These are phyloP conservation scores for Populus nigra DNA, from an alignment of 345 rosid genomes.

Conservation along the genomic window DNA sequence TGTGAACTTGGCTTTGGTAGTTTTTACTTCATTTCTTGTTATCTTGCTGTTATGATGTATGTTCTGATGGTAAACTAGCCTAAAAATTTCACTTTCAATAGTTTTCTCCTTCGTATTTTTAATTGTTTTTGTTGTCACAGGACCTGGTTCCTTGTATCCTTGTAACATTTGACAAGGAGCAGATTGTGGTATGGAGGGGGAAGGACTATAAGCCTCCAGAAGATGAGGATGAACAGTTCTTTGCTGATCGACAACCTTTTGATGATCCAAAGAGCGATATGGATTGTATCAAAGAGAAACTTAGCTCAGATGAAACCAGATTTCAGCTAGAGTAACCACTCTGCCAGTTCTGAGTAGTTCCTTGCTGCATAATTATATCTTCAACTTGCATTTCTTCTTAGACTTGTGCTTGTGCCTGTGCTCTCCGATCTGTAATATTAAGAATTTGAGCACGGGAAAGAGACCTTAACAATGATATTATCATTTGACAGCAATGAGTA, in stretches of 20 bases:
- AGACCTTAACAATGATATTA: no score
- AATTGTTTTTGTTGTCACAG: slow-evolving; percentile 30
- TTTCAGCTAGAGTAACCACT: slow-evolving; percentile 3
- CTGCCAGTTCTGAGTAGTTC: slow-evolving; percentile 10
- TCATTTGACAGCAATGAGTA: background rate
- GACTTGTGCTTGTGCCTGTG: background rate
- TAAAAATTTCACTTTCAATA: background rate
- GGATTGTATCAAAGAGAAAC: background rate
- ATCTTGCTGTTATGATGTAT: no score
- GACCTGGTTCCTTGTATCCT: slow-evolving; percentile 80
- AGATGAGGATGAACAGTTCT: slow-evolving; percentile 31
- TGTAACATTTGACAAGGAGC: slow-evolving; percentile 91
- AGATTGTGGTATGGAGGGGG: slow-evolving; percentile 84
- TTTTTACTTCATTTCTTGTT: no score
- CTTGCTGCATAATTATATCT: background rate
- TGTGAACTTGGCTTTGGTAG: no score
- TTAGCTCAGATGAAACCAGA: slow-evolving; percentile 12
- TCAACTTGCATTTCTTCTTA: background rate
- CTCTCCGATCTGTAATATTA: background rate
- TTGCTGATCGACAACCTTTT: slow-evolving; percentile 25
- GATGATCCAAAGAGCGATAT: slow-evolving; percentile 18
- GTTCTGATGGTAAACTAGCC: no score
- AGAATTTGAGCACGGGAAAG: background rate
- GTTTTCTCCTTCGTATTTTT: background rate
- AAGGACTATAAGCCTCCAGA: slow-evolving; percentile 56